These are phyloP conservation scores for Cyamopsis tetragonoloba DNA, from an alignment of 306 rosid genomes.

Conservation along the genomic window DNA sequence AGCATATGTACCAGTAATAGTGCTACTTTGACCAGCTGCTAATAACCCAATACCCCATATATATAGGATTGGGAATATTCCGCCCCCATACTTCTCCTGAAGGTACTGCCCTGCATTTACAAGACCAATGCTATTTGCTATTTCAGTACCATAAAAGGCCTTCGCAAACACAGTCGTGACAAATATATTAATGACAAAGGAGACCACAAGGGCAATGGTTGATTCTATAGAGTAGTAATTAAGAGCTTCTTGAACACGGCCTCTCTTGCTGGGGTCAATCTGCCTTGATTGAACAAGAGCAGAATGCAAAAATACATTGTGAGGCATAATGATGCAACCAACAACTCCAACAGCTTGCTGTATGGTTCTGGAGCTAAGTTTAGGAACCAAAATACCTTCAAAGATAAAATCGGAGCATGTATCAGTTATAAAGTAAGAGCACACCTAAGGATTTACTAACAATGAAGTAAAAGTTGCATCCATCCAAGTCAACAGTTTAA, in stretches of 20 bases:
- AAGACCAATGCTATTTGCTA: conserved; percentile 76
- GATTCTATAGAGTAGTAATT: conserved; percentile 90
- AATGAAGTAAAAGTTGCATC: background rate
- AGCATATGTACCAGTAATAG: conserved; percentile 96
- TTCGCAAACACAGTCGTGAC: conserved; percentile 94
- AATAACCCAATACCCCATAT: conserved; percentile 92
- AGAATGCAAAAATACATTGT: conserved; percentile 90
- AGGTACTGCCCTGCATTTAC: conserved; percentile 90
- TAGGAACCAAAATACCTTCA: conserved; percentile 84
- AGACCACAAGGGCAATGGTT: conserved; percentile 67
- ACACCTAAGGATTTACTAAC: background rate
- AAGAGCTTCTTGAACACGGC: conserved; percentile 87
- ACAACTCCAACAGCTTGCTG: conserved; percentile 95
- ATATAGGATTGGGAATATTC: conserved; percentile 75
- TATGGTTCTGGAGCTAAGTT: conserved; percentile 85
- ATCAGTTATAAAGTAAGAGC: conserved; percentile 20
- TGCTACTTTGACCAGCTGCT: conserved; percentile 99
- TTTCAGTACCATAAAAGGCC: conserved; percentile 74
- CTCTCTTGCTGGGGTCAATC: conserved; percentile 59
- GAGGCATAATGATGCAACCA: conserved; percentile 98
- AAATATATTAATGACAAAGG: conserved; percentile 75
- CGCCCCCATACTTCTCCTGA: conserved; percentile 90
- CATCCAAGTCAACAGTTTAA: conserved; percentile 1
- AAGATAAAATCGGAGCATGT: background rate
- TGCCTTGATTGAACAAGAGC: conserved; percentile 94